Evolutionary conservation across 257 asterid species (phyloP), one percentile per base, ranked within the genome.

Genomic region (Haberlea rhodopensis): DNA sequence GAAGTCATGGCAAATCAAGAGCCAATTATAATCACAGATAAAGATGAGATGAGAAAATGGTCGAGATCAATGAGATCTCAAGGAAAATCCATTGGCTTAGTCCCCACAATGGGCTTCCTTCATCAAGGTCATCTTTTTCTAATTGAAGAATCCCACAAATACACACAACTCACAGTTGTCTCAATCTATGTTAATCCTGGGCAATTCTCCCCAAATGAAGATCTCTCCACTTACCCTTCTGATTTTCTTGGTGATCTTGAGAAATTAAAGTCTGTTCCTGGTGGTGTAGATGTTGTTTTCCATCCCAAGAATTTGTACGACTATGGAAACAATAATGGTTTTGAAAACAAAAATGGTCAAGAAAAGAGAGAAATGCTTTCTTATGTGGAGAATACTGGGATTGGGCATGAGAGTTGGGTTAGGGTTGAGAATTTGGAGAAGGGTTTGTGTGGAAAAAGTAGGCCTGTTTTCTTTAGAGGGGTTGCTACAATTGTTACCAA

Each of bases 41-140:
- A 87, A 67, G 83, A 80, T 57, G 71, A 75, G 62, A 92, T 89
- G 99, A 69, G 97, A 64, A 64, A 67, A n/a, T 92, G 99, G 97
- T 85, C 97, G 9, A 81, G 97, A 61, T 65, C 74, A 28, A 74
- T 43, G 63, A 77, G 94, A 70, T 82, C 89, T 15, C 73, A 75
- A 70, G 87, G 88, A 23, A 80, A 76, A 70, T 74, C 81, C 22
- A 84, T 92, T 20, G 99, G 87, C 51, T 79, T 90, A 46, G 97
- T 87, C 31, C 97, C 99, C 46, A 87, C 99, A 9, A 94, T 85
- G 99, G 99, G 97, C 0, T 94, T 74, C 65, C 99, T 94, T 37
- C 99, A 94, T 26, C 81, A 90, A 28, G 99, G 99, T 65, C 99
- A 92, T 66, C 81, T 92, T 56, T 82, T 95, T 55, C 83, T 92